Conservation (phyloP, 257 asterid genomes). For the Petunia axillaris region DNA sequence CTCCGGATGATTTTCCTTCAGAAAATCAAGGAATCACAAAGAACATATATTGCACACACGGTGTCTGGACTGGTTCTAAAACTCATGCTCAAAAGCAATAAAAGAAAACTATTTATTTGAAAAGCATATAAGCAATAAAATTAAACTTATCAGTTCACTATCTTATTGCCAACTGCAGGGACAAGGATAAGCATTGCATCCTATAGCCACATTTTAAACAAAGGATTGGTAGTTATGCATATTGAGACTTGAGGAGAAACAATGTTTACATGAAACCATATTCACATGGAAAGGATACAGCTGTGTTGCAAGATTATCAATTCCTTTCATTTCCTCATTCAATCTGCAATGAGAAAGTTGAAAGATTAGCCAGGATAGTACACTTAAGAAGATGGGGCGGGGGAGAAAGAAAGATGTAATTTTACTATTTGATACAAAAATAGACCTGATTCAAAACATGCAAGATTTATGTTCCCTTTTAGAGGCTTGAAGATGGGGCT, state of each 20-base stretch:
- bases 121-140: background rate
- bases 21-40: slow-evolving; percentile 45
- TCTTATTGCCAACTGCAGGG: background rate
- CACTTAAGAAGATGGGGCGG: background rate
- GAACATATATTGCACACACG: background rate
- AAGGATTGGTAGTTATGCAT: background rate
- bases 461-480: background rate
- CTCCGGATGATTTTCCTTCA: slow-evolving; percentile 75
- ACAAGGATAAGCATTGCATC: slow-evolving; percentile 6
- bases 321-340: slow-evolving; percentile 89
- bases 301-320: slow-evolving; percentile 70
- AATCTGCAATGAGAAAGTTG: slow-evolving; percentile 56
- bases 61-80: background rate
- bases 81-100: background rate
- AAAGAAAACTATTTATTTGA: background rate
- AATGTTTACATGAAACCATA: background rate
- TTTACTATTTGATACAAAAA: background rate
- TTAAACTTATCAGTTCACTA: background rate
- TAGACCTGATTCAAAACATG: background rate
- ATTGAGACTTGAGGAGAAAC: background rate
- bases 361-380: slow-evolving; percentile 15
- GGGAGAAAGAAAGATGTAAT: background rate
- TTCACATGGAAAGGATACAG: slow-evolving; percentile 71
- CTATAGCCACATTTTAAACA: background rate
- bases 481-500: background rate